Evolutionary conservation across 129 eudicot genomes (phyloP).

Genomic region (Saposhnikovia divaricata): DNA sequence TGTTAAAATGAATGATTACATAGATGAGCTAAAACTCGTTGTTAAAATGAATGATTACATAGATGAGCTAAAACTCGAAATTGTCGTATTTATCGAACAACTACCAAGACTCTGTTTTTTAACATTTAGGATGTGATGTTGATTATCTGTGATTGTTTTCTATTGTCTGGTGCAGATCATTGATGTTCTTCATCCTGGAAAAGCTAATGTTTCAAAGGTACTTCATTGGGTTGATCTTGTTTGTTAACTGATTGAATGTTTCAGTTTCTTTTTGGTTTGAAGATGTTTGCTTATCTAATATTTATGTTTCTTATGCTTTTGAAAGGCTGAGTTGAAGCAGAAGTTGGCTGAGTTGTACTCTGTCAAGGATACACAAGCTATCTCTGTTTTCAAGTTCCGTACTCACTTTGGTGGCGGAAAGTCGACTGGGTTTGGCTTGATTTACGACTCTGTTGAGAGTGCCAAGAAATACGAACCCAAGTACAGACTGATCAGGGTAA

Average conservation of each 20-base stretch:
- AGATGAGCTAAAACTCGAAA: no score
- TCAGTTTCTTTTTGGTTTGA: neutral
- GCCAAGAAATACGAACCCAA: conserved; percentile 71
- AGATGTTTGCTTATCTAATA: neutral
- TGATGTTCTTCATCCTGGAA: conserved; percentile 73
- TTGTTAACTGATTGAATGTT: neutral
- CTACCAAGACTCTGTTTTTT: neutral
- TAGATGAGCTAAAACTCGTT: no score
- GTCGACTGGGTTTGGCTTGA: conserved; percentile 74
- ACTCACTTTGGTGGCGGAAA: conserved; percentile 84
- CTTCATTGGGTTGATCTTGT: neutral
- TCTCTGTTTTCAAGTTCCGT: conserved; percentile 74
- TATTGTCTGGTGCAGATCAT: conserved; percentile 28
- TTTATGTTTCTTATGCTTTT: neutral
- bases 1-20: neutral
- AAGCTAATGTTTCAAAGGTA: conserved; percentile 74
- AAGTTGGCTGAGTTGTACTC: conserved; percentile 54
- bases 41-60: neutral
- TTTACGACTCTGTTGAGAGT: conserved; percentile 67
- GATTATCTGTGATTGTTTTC: neutral
- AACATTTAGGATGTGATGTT: neutral
- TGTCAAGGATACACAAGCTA: conserved; percentile 51
- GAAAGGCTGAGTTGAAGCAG: conserved; percentile 61
- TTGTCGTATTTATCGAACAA: neutral
- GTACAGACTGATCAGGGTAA: conserved; percentile 73